Evolutionary conservation across 192 early-diverging fungal genomes (phyloP).

Genomic region (Anaeromyces robustus): DNA sequence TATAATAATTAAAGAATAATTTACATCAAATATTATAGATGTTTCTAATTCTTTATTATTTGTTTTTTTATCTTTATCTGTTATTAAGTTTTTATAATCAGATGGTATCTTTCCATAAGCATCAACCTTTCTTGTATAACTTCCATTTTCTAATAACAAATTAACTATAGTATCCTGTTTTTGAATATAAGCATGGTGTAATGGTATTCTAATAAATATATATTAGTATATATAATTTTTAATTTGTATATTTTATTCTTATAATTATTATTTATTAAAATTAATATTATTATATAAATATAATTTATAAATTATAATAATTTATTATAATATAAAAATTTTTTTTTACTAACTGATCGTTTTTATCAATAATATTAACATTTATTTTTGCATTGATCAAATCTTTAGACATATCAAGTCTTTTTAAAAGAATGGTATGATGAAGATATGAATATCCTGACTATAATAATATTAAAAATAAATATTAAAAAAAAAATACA

Average conservation of each 20-base stretch:
- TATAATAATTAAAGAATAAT: no score
- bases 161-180: not conserved
- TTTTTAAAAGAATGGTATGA: not conserved
- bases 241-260: no score
- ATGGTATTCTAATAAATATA: not conserved
- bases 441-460: not conserved
- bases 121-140: not conserved
- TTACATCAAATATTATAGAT: no score
- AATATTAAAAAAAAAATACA: not conserved
- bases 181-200: not conserved
- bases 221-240: no score
- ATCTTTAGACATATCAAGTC: not conserved
- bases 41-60: no score
- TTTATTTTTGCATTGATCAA: not conserved
- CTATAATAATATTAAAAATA: not conserved
- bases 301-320: no score
- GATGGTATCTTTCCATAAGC: not conserved
- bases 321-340: no score
- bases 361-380: not conserved
- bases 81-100: not conserved
- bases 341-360: not conserved
- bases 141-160: not conserved
- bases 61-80: no score
- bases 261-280: no score
- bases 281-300: no score